Evolutionary conservation across 2,329 filamentous ascomycete species (phyloP).

Genomic region (Malbranchea zuffiana): DNA sequence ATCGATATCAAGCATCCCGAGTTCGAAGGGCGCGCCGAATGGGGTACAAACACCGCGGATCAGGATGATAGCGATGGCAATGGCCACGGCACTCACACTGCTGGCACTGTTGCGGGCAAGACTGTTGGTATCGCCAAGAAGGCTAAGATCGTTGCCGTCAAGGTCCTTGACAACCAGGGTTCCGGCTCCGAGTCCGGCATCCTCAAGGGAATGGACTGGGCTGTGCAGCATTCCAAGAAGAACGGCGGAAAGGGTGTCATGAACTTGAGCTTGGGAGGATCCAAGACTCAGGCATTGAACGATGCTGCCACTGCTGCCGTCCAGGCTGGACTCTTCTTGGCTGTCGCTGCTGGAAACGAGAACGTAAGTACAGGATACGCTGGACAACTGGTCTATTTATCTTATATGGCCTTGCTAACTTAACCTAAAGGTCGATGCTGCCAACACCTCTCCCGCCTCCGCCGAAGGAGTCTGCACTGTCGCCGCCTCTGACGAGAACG

Average conservation of each 20-base stretch:
- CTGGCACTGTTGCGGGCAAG: slow-evolving; percentile 27
- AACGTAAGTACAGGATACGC: slow-evolving; percentile 21
- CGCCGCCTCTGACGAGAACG: slow-evolving; percentile 27
- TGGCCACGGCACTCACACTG: slow-evolving; percentile 33
- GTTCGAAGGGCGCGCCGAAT: slow-evolving; percentile 28
- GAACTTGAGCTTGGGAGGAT: slow-evolving; percentile 30
- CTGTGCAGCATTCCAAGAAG: slow-evolving; percentile 23
- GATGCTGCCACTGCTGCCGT: slow-evolving; percentile 28
- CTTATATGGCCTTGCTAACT: background rate
- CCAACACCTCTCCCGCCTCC: slow-evolving; percentile 27
- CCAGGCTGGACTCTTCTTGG: slow-evolving; percentile 29
- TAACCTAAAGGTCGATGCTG: slow-evolving; percentile 2
- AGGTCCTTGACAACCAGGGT: slow-evolving; percentile 38
- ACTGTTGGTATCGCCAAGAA: slow-evolving; percentile 31
- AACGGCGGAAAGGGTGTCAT: slow-evolving; percentile 25
- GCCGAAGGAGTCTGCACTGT: slow-evolving; percentile 31
- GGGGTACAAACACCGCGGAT: slow-evolving; percentile 26
- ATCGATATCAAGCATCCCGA: slow-evolving; percentile 26
- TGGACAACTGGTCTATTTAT: background rate
- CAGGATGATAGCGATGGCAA: slow-evolving; percentile 17
- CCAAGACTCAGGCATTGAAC: slow-evolving; percentile 29
- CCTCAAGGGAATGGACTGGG: slow-evolving; percentile 40
- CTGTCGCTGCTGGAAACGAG: slow-evolving; percentile 35
- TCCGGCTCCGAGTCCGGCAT: slow-evolving; percentile 37
- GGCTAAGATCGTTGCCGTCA: slow-evolving; percentile 37